phyloP scores from a whole-genome alignment of 768 basidiomycete species.

The Tulasnella sp. region DNA sequence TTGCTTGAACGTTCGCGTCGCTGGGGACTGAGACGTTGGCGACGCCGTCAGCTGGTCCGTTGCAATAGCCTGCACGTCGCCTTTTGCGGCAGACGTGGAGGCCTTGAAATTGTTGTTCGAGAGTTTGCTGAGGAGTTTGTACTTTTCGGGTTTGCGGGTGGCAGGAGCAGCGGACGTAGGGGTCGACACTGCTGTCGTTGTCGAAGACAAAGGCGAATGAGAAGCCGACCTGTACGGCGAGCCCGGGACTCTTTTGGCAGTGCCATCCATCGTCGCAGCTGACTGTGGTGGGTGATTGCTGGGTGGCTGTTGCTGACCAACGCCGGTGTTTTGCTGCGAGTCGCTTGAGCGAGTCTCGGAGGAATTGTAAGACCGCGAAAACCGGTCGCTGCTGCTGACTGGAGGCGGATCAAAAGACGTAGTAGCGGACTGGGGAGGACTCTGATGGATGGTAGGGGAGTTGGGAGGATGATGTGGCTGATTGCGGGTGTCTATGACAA shows the following conservation, averaged over 20 bases:
- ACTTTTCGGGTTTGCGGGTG: constrained; percentile 18
- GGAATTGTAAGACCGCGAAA: constrained; percentile 55
- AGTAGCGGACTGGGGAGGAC: constrained; percentile 4
- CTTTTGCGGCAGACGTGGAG: background rate
- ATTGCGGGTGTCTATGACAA: constrained; percentile 9
- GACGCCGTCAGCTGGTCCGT: constrained; percentile 13
- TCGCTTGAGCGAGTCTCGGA: constrained; percentile 70
- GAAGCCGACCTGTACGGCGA: constrained; percentile 18
- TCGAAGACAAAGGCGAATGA: constrained; percentile 16
- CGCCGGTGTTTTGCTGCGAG: constrained; percentile 35
- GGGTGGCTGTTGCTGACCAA: constrained; percentile 10
- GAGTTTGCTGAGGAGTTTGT: constrained; percentile 13
- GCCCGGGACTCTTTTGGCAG: constrained; percentile 11
- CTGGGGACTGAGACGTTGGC: background rate
- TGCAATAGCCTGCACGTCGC: background rate
- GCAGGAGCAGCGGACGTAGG: background rate
- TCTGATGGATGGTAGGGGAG: constrained; percentile 13
- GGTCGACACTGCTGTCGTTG: constrained; percentile 7
- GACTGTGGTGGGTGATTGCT: constrained; percentile 2
- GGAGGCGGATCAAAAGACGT: background rate
- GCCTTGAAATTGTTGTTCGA: constrained; percentile 14
- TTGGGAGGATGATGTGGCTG: background rate
- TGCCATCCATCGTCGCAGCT: background rate
- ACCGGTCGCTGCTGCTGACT: constrained; percentile 6
- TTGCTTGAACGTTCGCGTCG: background rate